These are phyloP conservation scores for Salvia rosmarinus DNA, from an alignment of 257 asterid genomes.

Conservation along the genomic window DNA sequence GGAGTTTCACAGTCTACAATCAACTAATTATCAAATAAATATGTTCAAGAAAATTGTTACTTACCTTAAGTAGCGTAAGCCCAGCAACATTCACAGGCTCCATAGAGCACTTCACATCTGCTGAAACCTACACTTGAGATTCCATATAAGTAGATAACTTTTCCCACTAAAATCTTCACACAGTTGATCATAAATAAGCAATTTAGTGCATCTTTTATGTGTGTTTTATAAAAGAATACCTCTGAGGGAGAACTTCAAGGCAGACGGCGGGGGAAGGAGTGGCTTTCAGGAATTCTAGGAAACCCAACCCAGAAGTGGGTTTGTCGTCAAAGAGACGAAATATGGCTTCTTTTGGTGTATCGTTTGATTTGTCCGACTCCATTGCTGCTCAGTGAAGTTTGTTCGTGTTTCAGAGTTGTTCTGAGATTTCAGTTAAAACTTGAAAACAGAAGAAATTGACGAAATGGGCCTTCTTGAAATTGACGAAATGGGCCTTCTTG, in stretches of 20 bases:
- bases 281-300: slow-evolving; percentile 57
- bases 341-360: slow-evolving; percentile 36
- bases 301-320: slow-evolving; percentile 52
- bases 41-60: neutral
- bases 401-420: slow-evolving; percentile 21
- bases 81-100: slow-evolving; percentile 79
- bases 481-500: neutral
- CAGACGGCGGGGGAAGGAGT: slow-evolving; percentile 75
- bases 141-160: slow-evolving; percentile 6
- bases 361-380: slow-evolving; percentile 45
- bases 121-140: slow-evolving; percentile 50
- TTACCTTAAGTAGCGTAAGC: slow-evolving; percentile 74
- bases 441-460: too few relatives aligned
- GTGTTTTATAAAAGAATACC: slow-evolving; percentile 42
- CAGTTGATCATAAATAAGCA: neutral
- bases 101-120: slow-evolving; percentile 48
- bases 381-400: slow-evolving; percentile 31
- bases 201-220: neutral
- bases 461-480: neutral
- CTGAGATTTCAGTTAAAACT: slow-evolving; percentile 26
- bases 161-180: neutral
- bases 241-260: slow-evolving; percentile 69
- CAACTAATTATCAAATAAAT: neutral
- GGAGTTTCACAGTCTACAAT: neutral
- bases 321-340: slow-evolving; percentile 66